Percentiles rank a stretch among this genome's conserved stretches.
Conservation (phyloP, 1,284 basidiomycete species). For the Paramarasmius palmivorus region DNA sequence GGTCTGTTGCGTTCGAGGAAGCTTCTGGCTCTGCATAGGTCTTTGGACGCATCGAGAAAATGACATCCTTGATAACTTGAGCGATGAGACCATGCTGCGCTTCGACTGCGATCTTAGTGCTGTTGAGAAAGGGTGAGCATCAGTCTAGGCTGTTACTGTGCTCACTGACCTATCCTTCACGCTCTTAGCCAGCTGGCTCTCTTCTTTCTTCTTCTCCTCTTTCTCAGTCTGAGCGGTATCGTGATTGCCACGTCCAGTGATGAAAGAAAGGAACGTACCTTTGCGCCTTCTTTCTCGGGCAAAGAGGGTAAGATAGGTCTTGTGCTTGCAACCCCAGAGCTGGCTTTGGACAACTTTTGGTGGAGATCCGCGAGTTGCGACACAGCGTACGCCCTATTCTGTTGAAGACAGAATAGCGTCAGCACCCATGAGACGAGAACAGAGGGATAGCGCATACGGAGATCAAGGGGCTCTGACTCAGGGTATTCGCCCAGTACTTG, state of each 20-base stretch:
- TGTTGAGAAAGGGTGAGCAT: conserved; percentile 28
- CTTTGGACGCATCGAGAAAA: conserved; percentile 69
- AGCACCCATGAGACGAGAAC: conserved; percentile 22
- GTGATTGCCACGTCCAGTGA: conserved; percentile 5
- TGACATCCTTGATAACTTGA: conserved; percentile 86
- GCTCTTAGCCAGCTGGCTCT: conserved; percentile 76
- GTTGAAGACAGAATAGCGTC: conserved; percentile 6
- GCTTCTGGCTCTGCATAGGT: conserved; percentile 18
- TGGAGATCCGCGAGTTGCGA: conserved; percentile 88
- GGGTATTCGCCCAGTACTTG: conserved; percentile 98
- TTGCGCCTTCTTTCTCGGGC: conserved; percentile 47
- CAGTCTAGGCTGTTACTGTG: too few species aligned
- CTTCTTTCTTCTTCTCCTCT: conserved; percentile 77
- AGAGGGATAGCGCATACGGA: conserved; percentile 57
- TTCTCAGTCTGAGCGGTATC: conserved; percentile 45
- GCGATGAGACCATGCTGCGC: conserved; percentile 90
- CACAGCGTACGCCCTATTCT: conserved; percentile 93
- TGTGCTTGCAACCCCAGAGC: conserved; percentile 52
- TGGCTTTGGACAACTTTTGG: conserved; percentile 78
- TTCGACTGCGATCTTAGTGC: conserved; percentile 83
- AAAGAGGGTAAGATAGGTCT: conserved; percentile 52
- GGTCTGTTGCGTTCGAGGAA: conserved; percentile 11
- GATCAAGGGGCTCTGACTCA: conserved; percentile 88
- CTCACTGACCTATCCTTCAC: conserved; percentile 71
- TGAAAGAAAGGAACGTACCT: conserved; percentile 25